Base-by-base conservation (phyloP, 768 basidiomycete species). In the Mycena galopus region DNA sequence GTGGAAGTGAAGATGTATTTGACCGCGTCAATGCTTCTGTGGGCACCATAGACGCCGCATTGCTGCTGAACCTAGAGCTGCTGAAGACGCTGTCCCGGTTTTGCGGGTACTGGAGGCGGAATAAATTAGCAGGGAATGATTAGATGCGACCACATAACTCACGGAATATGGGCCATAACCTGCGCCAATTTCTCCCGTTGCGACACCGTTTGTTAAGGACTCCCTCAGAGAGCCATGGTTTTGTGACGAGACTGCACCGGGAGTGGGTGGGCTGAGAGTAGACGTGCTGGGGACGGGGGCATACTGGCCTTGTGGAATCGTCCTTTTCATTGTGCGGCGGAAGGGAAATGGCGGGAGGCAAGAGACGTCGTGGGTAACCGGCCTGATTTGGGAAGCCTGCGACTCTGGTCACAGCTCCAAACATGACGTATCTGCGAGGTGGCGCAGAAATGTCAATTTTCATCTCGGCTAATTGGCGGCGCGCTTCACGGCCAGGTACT, bases 91-190 rank as follows among this genome's bases (percentile, higher is more conserved):
- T 72, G 58, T 69, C 62, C 30, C 71, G 67, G 64, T 60, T 75
- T 74, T 82, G 65, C 82, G 86, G 76, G 84, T 85, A 75, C 87
- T 87, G 27, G 86, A 67, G 63, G 32, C 17, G 39, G 0, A 14
- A 6, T 17, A n/a, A 60, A 35, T 72, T 21, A 71, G 69, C 35
- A 30, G 16, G 16, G 4, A 63, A 29, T 44, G 12, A 25, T 5
- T 19, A n/a, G 17, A 4, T 33, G 19, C n/a, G 6, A 21, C 25
- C 17, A 16, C 29, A 44, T 6, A 7, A 75, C 86, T 55, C 71
- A 91, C 89, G 1, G 89, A 86, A 77, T 91, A 90, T 25, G 89
- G 89, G 8, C 89, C 89, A 79, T 89, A 91, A 0, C 84, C 84
- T 14, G 84, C 83, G 2, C 89, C 89, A 74, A 91, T 88, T 25